These are phyloP conservation scores for Leucosporidium yakuticum DNA, from an alignment of 768 basidiomycete species.

Conservation along the genomic window DNA sequence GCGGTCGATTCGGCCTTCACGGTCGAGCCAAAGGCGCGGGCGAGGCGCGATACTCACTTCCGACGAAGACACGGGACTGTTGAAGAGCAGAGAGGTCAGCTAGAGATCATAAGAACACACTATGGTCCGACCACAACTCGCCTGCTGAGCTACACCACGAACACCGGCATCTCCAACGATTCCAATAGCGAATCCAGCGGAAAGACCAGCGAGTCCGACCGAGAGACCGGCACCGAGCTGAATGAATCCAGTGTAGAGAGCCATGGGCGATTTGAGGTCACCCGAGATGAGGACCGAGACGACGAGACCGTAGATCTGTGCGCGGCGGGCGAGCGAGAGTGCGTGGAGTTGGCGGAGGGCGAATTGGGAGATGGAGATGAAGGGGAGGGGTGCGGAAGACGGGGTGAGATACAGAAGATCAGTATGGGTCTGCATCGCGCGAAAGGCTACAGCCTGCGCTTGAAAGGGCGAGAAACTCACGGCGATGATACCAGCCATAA, in stretches of 20 bases:
- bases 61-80: slow-evolving; percentile 2
- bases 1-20: too few relatives aligned
- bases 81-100: background rate
- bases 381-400: background rate
- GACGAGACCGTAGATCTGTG: slow-evolving; percentile 73
- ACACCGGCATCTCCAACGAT: slow-evolving; percentile 99
- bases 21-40: too few relatives aligned
- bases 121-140: too few relatives aligned
- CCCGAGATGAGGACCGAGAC: slow-evolving; percentile 94
- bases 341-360: background rate
- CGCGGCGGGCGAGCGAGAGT: background rate
- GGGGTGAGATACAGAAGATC: background rate
- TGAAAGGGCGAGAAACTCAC: slow-evolving; percentile 52
- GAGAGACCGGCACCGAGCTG: slow-evolving; percentile 90
- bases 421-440: background rate
- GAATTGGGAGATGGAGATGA: background rate
- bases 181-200: slow-evolving; percentile 93
- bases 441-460: background rate
- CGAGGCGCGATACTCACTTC: too few relatives aligned
- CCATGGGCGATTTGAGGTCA: slow-evolving; percentile 65
- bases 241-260: slow-evolving; percentile 86
- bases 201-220: slow-evolving; percentile 88
- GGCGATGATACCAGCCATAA: slow-evolving; percentile 99
- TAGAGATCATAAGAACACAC: too few relatives aligned
- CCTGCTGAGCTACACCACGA: slow-evolving; percentile 90